Evolutionary conservation across 208 protist species (phyloP).

Genomic region (Wallacemonas sp.): DNA sequence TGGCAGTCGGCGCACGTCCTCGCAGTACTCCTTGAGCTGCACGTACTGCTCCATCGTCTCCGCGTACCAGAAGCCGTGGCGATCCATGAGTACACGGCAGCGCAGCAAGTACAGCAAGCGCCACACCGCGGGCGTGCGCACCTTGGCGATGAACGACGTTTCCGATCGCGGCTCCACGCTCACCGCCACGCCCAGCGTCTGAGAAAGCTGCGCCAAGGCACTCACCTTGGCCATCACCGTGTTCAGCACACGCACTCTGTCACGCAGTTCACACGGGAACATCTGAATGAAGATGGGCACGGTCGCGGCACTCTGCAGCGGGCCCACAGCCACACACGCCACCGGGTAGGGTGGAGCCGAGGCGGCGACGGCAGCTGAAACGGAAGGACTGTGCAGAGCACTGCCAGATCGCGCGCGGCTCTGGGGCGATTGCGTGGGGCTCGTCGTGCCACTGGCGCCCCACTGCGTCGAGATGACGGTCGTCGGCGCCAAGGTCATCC

Average conservation of each 20-base stretch:
- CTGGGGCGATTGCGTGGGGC: constrained; percentile 11
- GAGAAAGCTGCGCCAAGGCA: background rate
- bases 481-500: constrained; percentile 26
- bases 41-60: constrained; percentile 56
- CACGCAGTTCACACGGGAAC: constrained; percentile 77
- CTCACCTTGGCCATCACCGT: constrained; percentile 38
- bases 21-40: constrained; percentile 78
- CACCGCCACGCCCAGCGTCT: constrained; percentile 8
- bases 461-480: constrained; percentile 31
- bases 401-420: constrained; percentile 7
- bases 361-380: constrained; percentile 18
- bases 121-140: constrained; percentile 51
- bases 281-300: constrained; percentile 76
- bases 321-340: background rate
- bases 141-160: constrained; percentile 68
- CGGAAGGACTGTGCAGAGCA: constrained; percentile 13
- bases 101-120: constrained; percentile 61
- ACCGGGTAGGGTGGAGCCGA: constrained; percentile 17
- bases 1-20: constrained; percentile 59
- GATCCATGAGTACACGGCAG: constrained; percentile 81
- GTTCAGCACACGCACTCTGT: constrained; percentile 61
- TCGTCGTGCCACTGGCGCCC: constrained; percentile 14
- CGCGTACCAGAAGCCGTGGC: constrained; percentile 79
- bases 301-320: constrained; percentile 8
- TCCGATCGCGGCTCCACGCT: constrained; percentile 68